These are phyloP conservation scores for Talaromyces pinophilus DNA, from an alignment of 2,329 filamentous ascomycete genomes.

Conservation along the genomic window DNA sequence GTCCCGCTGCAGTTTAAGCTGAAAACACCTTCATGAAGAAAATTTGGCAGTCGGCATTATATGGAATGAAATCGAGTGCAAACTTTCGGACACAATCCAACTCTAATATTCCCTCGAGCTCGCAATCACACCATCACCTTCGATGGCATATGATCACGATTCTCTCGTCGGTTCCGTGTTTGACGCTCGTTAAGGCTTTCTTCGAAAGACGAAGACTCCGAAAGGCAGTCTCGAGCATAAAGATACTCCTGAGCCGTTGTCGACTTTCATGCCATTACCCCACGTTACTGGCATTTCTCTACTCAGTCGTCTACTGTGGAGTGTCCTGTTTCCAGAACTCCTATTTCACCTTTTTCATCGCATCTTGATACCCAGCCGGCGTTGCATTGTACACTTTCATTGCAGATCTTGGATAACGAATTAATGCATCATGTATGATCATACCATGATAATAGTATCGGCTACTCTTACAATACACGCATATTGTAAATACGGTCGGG, in stretches of 20 bases:
- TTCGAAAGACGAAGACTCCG: background rate
- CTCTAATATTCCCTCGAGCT: background rate
- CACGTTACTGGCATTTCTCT: background rate
- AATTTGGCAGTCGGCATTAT: background rate
- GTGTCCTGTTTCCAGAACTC: background rate
- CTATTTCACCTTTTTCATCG: background rate
- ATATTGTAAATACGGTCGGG: no score
- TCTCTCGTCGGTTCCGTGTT: background rate
- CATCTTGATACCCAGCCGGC: slow-evolving; percentile 5
- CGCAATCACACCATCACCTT: background rate
- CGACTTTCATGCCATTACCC: background rate
- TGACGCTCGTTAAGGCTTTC: background rate
- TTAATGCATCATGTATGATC: slow-evolving; percentile 5
- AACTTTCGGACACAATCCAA: background rate
- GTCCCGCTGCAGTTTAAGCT: slow-evolving; percentile 44
- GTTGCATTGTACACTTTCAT: background rate
- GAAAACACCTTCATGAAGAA: slow-evolving; percentile 13
- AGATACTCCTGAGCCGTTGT: background rate
- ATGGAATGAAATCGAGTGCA: background rate
- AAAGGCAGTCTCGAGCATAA: background rate
- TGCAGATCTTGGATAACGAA: background rate
- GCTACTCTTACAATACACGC: background rate
- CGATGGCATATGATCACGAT: background rate
- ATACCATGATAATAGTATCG: background rate
- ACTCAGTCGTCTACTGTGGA: background rate